These are phyloP conservation scores for Candida pseudoglaebosa DNA, from an alignment of 805 yeast species.

Conservation along the genomic window DNA sequence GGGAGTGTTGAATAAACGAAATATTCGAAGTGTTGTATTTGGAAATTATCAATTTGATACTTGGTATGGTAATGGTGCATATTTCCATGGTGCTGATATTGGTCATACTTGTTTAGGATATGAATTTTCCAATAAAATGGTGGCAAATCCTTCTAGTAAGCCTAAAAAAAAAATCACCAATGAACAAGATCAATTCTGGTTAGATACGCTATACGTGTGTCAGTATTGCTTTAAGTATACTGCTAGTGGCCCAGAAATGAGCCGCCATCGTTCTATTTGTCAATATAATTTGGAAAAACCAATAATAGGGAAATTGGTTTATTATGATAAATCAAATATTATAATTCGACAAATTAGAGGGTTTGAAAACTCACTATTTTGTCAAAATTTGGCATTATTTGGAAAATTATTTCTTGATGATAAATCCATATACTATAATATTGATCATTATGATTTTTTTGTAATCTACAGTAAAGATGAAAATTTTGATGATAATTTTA, in stretches of 20 bases:
- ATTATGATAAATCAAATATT: slow-evolving; percentile 48
- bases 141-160: background rate
- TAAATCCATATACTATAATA: slow-evolving; percentile 79
- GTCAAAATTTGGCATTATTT: slow-evolving; percentile 80
- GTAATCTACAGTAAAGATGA: slow-evolving; percentile 54
- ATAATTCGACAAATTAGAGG: slow-evolving; percentile 69
- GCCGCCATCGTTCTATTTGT: slow-evolving; percentile 49
- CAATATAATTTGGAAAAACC: slow-evolving; percentile 26
- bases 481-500: slow-evolving; percentile 11
- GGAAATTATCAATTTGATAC: slow-evolving; percentile 70
- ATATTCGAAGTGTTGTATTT: slow-evolving; percentile 60
- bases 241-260: slow-evolving; percentile 39
- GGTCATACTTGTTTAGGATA: slow-evolving; percentile 45
- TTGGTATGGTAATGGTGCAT: slow-evolving; percentile 87
- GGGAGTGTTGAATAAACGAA: slow-evolving; percentile 59
- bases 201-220: slow-evolving; percentile 66
- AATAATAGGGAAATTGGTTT: slow-evolving; percentile 64
- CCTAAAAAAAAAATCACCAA: background rate
- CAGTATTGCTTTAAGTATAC: slow-evolving; percentile 83
- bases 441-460: slow-evolving; percentile 78
- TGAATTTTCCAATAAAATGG: slow-evolving; percentile 21
- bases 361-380: slow-evolving; percentile 55
- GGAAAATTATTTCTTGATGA: slow-evolving; percentile 87
- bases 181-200: slow-evolving; percentile 41
- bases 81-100: slow-evolving; percentile 40